phyloP scores from a whole-genome alignment of 2,329 filamentous ascomycete species.

The Alternaria burnsii region DNA sequence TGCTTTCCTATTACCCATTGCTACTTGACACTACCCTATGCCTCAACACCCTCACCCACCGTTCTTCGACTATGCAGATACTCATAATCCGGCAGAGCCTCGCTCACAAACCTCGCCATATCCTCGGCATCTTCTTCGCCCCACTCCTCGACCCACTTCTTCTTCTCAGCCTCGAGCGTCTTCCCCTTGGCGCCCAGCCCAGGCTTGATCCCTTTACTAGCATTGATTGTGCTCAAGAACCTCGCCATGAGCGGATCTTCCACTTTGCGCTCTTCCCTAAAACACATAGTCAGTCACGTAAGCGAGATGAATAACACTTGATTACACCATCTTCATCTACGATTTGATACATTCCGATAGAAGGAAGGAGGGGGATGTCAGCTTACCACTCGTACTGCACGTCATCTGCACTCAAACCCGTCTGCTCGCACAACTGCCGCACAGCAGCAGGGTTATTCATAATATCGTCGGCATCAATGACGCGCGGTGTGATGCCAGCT shows the following conservation, averaged over 20 bases:
- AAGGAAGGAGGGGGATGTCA: no score
- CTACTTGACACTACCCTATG: not conserved
- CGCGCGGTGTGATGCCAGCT: not conserved
- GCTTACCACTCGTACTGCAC: constrained; percentile 22
- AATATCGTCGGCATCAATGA: constrained; percentile 32
- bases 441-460: constrained; percentile 20
- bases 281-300: no score
- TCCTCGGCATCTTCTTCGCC: constrained; percentile 14
- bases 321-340: no score
- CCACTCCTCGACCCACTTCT: constrained; percentile 23
- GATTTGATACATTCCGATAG: no score
- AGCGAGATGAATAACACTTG: no score
- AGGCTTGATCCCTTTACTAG: constrained; percentile 19
- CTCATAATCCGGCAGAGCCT: constrained; percentile 25
- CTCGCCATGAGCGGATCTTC: constrained; percentile 8
- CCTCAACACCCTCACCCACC: not conserved
- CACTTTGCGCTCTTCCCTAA: constrained; percentile 9
- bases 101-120: constrained; percentile 11
- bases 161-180: constrained; percentile 17
- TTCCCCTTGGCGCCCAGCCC: constrained; percentile 12
- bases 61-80: constrained; percentile 12
- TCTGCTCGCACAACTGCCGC: constrained; percentile 16
- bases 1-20: no score
- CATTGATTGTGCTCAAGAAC: constrained; percentile 16
- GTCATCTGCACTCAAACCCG: constrained; percentile 16